Evolutionary conservation across 371 early-diverging fungal species (phyloP).

Genomic region (Actinomortierella ambigua): DNA sequence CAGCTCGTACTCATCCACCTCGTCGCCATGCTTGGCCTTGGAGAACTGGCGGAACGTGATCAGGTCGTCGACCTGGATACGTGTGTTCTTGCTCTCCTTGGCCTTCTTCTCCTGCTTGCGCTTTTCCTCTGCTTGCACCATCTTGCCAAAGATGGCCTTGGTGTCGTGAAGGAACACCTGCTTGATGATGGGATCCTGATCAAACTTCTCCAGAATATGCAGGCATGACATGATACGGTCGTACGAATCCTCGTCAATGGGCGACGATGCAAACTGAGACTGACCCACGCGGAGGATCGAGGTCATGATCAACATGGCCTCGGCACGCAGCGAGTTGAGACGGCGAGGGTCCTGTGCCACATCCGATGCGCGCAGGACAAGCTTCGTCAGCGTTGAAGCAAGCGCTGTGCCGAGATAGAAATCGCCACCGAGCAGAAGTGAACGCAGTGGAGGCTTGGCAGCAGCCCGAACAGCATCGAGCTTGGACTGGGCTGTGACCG

Average conservation of each 20-base stretch:
- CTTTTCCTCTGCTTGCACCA: conserved; percentile 77
- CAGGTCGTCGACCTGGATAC: conserved; percentile 87
- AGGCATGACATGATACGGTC: conserved; percentile 92
- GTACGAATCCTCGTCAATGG: conserved; percentile 96
- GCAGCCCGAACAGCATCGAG: conserved; percentile 70
- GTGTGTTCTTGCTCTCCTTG: conserved; percentile 65
- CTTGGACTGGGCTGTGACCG: conserved; percentile 51
- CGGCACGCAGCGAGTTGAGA: conserved; percentile 81
- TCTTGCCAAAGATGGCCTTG: conserved; percentile 79
- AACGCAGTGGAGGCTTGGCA: conserved; percentile 77
- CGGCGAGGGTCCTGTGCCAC: conserved; percentile 53
- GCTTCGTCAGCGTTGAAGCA: conserved; percentile 87
- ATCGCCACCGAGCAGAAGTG: conserved; percentile 89
- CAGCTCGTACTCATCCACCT: conserved; percentile 82
- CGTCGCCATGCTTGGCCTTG: conserved; percentile 70
- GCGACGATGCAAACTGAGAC: conserved; percentile 78
- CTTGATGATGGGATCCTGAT: conserved; percentile 59
- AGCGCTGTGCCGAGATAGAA: conserved; percentile 90
- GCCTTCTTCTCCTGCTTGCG: conserved; percentile 59
- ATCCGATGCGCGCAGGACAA: conserved; percentile 78
- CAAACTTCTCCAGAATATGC: conserved; percentile 72
- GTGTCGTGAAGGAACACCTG: conserved; percentile 81
- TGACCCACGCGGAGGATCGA: conserved; percentile 93
- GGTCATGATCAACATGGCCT: conserved; percentile 97
- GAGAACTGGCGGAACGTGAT: conserved; percentile 89